Percentiles rank a stretch among this genome's conserved stretches.
Conservation (phyloP, 1,139 yeast species). For the Suhomyces bribrorum region DNA sequence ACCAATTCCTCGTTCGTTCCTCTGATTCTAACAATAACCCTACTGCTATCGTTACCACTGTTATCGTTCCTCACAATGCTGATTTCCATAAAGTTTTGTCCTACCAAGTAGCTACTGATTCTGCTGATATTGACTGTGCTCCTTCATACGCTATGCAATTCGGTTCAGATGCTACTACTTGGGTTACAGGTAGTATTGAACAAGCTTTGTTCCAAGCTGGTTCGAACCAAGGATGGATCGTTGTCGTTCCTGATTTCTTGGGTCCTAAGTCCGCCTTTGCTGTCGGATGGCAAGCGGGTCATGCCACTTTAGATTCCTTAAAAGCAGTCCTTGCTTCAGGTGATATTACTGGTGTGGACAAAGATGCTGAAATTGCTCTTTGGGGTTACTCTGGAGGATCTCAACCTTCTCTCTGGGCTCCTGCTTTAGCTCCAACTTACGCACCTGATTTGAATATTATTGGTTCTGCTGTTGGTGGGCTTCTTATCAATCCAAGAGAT, state of each 20-base stretch:
- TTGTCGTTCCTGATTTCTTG: constrained; percentile 25
- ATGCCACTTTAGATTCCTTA: constrained; percentile 31
- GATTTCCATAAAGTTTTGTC: constrained; percentile 30
- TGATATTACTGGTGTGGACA: constrained; percentile 16
- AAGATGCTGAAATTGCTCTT: constrained; percentile 18
- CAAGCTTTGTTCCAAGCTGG: constrained; percentile 11
- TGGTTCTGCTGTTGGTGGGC: constrained; percentile 22
- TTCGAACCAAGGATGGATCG: constrained; percentile 23
- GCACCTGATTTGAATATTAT: constrained; percentile 23
- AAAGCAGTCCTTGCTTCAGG: constrained; percentile 20
- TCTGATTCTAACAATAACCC: constrained; percentile 34
- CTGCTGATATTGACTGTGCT: constrained; percentile 30
- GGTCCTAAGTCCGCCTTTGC: constrained; percentile 31
- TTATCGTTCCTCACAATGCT: constrained; percentile 32
- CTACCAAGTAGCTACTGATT: constrained; percentile 36
- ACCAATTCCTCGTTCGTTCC: constrained; percentile 38
- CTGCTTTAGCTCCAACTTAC: constrained; percentile 20
- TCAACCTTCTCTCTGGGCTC: constrained; percentile 23
- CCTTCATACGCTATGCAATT: constrained; percentile 31
- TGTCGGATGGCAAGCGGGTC: constrained; percentile 31
- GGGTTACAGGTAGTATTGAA: constrained; percentile 7
- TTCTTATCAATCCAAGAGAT: constrained; percentile 24
- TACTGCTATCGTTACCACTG: constrained; percentile 31
- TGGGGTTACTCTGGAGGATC: constrained; percentile 26
- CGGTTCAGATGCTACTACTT: constrained; percentile 19